Evolutionary conservation across 2,329 filamentous ascomycete species (phyloP).

Genomic region (Samsoniella hepiali): DNA sequence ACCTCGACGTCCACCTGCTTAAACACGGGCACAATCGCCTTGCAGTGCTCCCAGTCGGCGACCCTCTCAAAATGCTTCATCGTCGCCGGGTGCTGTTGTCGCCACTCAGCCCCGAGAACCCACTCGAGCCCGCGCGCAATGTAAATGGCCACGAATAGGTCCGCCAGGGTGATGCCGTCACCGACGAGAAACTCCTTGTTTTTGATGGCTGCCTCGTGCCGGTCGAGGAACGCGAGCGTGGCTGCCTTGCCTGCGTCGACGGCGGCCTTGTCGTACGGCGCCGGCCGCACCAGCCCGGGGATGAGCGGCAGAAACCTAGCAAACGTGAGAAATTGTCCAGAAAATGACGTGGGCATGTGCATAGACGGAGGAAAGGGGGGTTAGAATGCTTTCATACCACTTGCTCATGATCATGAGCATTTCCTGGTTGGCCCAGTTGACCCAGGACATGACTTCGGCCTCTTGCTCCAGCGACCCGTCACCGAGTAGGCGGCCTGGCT

Average conservation of each 20-base stretch:
- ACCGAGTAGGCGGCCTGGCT: neutral
- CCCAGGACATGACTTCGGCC: constrained; percentile 15
- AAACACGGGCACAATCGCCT: neutral
- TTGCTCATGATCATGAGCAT: constrained; percentile 15
- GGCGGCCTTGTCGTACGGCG: constrained; percentile 13
- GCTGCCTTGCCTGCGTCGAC: constrained; percentile 5
- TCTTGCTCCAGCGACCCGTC: constrained; percentile 15
- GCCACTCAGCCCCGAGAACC: constrained; percentile 6
- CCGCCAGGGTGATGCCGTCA: neutral
- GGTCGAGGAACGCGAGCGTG: constrained; percentile 6
- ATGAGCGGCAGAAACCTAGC: constrained; percentile 10
- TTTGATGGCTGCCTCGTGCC: neutral
- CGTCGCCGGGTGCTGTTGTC: neutral
- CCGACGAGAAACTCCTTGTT: constrained; percentile 3
- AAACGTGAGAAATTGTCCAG: neutral
- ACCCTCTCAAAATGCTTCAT: constrained; percentile 10
- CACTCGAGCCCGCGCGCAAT: constrained; percentile 10
- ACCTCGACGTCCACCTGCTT: neutral
- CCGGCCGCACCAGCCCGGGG: constrained; percentile 1
- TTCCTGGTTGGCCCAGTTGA: constrained; percentile 14
- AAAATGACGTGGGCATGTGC: neutral
- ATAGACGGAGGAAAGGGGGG: no score
- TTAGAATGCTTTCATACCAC: neutral
- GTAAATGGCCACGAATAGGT: constrained; percentile 8
- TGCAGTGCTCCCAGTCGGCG: constrained; percentile 5